A percentile compares a stretch with the other conserved stretches of the same genome.
These are phyloP conservation scores for Sapria himalayana DNA, from an alignment of 345 rosid species.

Conservation along the genomic window DNA sequence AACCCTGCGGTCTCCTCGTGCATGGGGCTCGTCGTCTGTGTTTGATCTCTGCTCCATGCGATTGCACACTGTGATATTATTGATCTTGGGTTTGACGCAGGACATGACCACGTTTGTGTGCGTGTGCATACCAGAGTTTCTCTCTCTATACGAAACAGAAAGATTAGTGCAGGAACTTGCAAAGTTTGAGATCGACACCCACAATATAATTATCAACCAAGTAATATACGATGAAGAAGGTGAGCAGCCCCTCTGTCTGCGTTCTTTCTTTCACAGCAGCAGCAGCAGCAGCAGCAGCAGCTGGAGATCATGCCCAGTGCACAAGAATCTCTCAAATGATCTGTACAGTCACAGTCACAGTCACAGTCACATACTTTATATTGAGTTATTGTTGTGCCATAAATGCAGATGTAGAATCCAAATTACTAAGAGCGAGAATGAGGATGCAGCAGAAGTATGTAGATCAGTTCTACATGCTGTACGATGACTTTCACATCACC, in stretches of 20 bases:
- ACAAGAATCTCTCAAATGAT: no score
- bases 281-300: no score
- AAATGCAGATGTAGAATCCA: conserved; percentile 66
- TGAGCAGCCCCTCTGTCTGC: conserved; percentile 9
- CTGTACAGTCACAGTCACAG: no score
- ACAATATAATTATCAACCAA: conserved; percentile 90
- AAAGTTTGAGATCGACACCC: conserved; percentile 93
- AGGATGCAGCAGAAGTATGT: conserved; percentile 94
- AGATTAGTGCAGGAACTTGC: conserved; percentile 97
- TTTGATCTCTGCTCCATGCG: no score
- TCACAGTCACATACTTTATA: no score
- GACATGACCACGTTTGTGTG: conserved; percentile 92
- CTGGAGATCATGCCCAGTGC: no score
- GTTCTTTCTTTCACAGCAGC: no score
- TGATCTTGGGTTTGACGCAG: no score
- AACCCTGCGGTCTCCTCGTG: no score
- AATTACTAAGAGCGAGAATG: conserved; percentile 87
- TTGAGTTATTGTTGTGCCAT: no score
- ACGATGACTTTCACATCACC: conserved; percentile 91
- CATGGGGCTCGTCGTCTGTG: no score
- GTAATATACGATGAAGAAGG: conserved; percentile 85
- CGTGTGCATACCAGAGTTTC: conserved; percentile 97
- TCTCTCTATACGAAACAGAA: conserved; percentile 93
- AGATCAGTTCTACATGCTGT: conserved; percentile 92
- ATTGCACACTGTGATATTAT: no score